Evolutionary conservation across 768 basidiomycete species (phyloP), one percentile per base, ranked within the genome.

Genomic region (Panaeolus papilionaceus): DNA sequence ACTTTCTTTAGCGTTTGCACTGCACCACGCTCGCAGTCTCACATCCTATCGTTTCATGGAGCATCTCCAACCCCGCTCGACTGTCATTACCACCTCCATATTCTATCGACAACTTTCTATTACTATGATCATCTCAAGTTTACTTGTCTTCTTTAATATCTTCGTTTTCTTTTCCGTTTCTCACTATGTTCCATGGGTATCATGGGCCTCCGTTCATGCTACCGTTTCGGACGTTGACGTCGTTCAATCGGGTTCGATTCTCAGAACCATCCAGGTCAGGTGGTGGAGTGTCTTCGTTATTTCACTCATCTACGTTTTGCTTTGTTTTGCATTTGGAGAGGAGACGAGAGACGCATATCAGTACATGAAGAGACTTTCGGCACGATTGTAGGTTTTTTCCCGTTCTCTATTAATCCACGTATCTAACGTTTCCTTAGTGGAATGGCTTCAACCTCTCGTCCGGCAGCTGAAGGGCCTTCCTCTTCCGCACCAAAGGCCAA

Each of bases 81-180:
- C 80, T 0, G 76, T 79, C 10, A 78, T 85, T 58, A 82, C 79
- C 10, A 79, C 81, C 8, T 81, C 82, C 7, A 75, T 81, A 10
- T 92, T 91, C 74, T 71, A 87, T 39, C 87, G 91, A 20, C 84
- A 89, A 8, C 79, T 91, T 65, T 76, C 83, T 2, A 80, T 87
- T 28, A 82, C 84, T 9, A 72, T 83, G 23, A 69, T 81, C 20
- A 84, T 86, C 64, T 80, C 86, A 20, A 63, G 76, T 0, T 71
- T 82, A 16, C 80, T 84, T n/a, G 71, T 84, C n/a, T 69, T 84
- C 0, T 68, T 85, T 67, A 71, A 74, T 54, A 67, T 81, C 16
- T 80, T 83, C 68, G 80, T 76, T 5, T 69, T 83, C n/a, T 81
- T 80, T 66, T 78, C 78, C 12, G 67, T 78, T 64, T 70, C 73